Base-by-base conservation (phyloP, 2,329 filamentous ascomycete species). In the Aspergillus oerlinghausenensis region DNA sequence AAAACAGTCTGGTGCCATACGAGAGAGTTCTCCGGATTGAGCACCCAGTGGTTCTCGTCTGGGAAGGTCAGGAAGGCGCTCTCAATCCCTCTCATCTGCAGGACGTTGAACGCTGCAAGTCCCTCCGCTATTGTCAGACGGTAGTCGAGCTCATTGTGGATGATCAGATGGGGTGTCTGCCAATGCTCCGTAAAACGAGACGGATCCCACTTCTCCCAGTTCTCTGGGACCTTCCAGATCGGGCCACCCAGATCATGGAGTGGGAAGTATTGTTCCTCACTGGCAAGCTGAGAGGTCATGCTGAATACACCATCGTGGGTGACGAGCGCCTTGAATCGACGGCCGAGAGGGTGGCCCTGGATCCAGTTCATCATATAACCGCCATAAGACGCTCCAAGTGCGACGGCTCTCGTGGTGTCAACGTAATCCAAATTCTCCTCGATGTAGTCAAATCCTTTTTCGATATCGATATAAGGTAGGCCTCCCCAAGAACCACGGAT, bases 131-230 rank as follows among this genome's bases (percentile, higher is more conserved):
- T 87, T 0, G 92, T 88, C 26, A 97, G 78, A 19, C 93, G 84
- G 70, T 96, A 97, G 73, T 97, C 93, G 32, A 94, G 81, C 66
- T 94, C 90, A 67, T 86, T 93, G 74, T 97, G 93, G 54, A 97
- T 92, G 59, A 95, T 86, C 60, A 99, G 79, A 74, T 94, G 88
- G 0, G 94, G 94, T 0, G 92, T 97, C 1, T 83, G 78, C 92
- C 92, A 97, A 63, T 93, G 81, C 38, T 80, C 73, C 0, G 81
- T 78, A 64, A 81, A 79, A 3, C 74, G 73, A 19, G 77, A 79
- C 0, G 84, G 84, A 65, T 87, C 83, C 81, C 83, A 87, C 50
- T 78, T 70, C 26, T 75, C 73, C 82, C 83, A 86, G 8, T 73
- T 73, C 50, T 80, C 75, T 4, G 73, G 76, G 1, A 76, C 70